Evolutionary conservation across 495 filamentous ascomycete genomes (phyloP), one percentile per base, ranked within the genome.

Genomic region (Thermochaetoides thermophila): DNA sequence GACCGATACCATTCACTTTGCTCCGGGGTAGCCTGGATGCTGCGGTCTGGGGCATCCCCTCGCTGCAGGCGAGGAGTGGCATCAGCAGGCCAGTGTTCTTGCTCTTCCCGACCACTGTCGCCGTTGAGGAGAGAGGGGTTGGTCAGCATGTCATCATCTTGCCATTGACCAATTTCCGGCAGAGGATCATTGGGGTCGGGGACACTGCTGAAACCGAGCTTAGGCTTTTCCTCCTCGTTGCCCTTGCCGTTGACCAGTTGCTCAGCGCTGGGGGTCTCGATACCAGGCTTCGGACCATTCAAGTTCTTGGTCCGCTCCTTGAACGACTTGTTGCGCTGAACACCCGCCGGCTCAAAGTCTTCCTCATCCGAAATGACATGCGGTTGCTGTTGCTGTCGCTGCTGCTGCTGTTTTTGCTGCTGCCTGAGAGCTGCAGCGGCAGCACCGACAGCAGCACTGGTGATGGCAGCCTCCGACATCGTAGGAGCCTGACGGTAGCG

Each of bases 211-310:
- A 75, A 66, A 16, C 59, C 66, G 57, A 86, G 49, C 38, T 64
- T 61, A 12, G 68, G 61, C 1, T 64, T 56, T 9, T 73, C 55
- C 13, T 77, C 66, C 13, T 75, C 68, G 18, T 68, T 56, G 9
- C 72, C 55, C 13, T 77, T 66, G 12, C 75, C 68, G 18, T 68
- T 56, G 8, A 29, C 39, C 14, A 79, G 74, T 28, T 71, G 64
- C 27, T 81, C 71, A 21, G 82, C 60, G 45, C 81, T 86, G 38
- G 81, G 78, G n/a, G 81, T 79, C 8, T 81, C 84, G 16, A 66
- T 64, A 14, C 68, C 65, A n/a, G 64, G 61, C 28, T 52, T 51
- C 20, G 54, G 54, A 0, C 57, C 60, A 27, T 64, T 59, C n/a
- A n/a, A n/a, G n/a, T n/a, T n/a, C 43, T 59, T 50, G 3, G 66